A percentile compares a stretch with the other conserved stretches of the same genome.
phyloP scores from a whole-genome alignment of 1,139 yeast species.

The Debaryomyces coudertii region DNA sequence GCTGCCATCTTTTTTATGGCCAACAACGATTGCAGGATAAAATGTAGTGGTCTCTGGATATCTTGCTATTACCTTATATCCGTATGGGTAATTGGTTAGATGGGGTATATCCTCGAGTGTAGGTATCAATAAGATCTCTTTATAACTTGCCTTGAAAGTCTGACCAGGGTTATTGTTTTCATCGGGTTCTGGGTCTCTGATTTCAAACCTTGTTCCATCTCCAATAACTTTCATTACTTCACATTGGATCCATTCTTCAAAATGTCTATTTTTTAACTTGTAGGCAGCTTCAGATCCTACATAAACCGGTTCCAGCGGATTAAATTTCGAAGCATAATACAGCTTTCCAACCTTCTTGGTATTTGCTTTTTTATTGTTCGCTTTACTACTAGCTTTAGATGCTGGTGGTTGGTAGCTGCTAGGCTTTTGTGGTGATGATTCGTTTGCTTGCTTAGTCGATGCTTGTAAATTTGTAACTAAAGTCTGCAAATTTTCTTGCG shows the following conservation, averaged over 20 bases:
- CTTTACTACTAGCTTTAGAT: slow-evolving; percentile 14
- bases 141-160: slow-evolving; percentile 77
- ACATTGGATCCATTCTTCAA: slow-evolving; percentile 97
- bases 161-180: slow-evolving; percentile 91
- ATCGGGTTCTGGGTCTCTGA: slow-evolving; percentile 97
- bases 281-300: slow-evolving; percentile 90
- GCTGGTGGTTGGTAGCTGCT: slow-evolving; percentile 9
- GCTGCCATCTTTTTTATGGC: slow-evolving; percentile 71
- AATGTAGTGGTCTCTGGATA: slow-evolving; percentile 98
- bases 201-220: slow-evolving; percentile 81
- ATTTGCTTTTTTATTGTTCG: slow-evolving; percentile 24
- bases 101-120: slow-evolving; percentile 42
- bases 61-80: slow-evolving; percentile 84
- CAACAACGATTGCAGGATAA: slow-evolving; percentile 90
- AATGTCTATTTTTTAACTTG: slow-evolving; percentile 65
- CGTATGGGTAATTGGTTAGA: slow-evolving; percentile 66
- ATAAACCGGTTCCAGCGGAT: slow-evolving; percentile 61
- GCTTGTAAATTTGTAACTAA: slow-evolving; percentile 30
- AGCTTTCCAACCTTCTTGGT: slow-evolving; percentile 43
- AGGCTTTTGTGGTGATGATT: slow-evolving; percentile 13
- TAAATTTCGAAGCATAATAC: slow-evolving; percentile 49
- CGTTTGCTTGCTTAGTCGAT: slow-evolving; percentile 10
- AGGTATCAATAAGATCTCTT: slow-evolving; percentile 80
- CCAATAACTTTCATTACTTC: slow-evolving; percentile 76
- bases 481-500: slow-evolving; percentile 41